Conservation (phyloP, 768 basidiomycete species). For the Cyathus striatus region DNA sequence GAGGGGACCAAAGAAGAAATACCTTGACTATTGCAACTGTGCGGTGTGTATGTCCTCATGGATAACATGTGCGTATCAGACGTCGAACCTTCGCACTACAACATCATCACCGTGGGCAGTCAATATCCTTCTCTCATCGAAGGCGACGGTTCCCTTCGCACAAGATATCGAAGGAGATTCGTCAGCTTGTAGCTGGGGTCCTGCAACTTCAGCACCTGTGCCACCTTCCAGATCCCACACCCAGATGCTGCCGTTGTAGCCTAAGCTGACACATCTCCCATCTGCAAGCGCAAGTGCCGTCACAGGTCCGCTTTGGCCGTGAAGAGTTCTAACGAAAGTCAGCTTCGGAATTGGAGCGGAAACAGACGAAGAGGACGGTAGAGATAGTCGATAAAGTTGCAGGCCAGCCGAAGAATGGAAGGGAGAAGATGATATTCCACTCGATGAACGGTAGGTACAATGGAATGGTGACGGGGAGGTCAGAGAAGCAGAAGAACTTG, state of each 20-base stretch:
- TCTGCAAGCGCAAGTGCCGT: slow-evolving; percentile 70
- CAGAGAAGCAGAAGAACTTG: slow-evolving; percentile 10
- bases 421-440: slow-evolving; percentile 10
- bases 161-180: slow-evolving; percentile 11
- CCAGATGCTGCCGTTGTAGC: slow-evolving; percentile 71
- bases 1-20: neutral
- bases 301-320: slow-evolving; percentile 66
- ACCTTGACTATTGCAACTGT: neutral
- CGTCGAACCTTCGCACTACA: slow-evolving; percentile 52
- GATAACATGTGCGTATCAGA: slow-evolving; percentile 24
- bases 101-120: slow-evolving; percentile 38
- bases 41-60: slow-evolving; percentile 1
- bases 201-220: slow-evolving; percentile 38
- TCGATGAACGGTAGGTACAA: slow-evolving; percentile 1
- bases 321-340: slow-evolving; percentile 64
- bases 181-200: slow-evolving; percentile 15
- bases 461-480: slow-evolving; percentile 15
- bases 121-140: slow-evolving; percentile 74
- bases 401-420: slow-evolving; percentile 43
- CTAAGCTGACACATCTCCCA: slow-evolving; percentile 76
- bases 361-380: slow-evolving; percentile 47
- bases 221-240: slow-evolving; percentile 80
- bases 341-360: slow-evolving; percentile 56
- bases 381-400: slow-evolving; percentile 70
- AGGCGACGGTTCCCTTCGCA: slow-evolving; percentile 46